phyloP scores from a whole-genome alignment of 1,284 basidiomycete species.

The Sanghuangporus weigelae region DNA sequence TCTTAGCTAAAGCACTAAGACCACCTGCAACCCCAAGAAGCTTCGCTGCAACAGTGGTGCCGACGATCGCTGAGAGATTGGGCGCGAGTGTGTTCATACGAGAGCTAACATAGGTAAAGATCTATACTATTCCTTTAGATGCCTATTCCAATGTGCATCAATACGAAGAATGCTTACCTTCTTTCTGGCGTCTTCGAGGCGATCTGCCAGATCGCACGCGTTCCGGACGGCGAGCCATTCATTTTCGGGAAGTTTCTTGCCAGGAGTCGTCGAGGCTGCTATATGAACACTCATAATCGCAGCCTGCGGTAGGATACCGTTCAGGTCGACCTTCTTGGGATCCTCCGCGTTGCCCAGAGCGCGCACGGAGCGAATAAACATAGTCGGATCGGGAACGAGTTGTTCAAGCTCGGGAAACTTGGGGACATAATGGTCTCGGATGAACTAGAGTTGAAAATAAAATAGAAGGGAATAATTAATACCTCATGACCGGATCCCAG shows the following conservation, averaged over 20 bases:
- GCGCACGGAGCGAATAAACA: constrained; percentile 90
- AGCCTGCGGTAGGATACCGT: constrained; percentile 82
- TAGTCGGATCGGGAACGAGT: constrained; percentile 85
- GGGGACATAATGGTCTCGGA: constrained; percentile 94
- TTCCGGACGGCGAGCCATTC: constrained; percentile 81
- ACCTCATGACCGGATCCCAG: constrained; percentile 40
- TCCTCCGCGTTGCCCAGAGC: constrained; percentile 87
- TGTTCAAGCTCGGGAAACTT: constrained; percentile 98
- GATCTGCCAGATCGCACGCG: constrained; percentile 85
- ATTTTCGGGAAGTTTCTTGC: constrained; percentile 61
- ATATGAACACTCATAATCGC: constrained; percentile 96
- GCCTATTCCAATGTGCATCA: neutral
- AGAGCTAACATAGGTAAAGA: constrained; percentile 98
- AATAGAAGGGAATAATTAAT: constrained; percentile 23
- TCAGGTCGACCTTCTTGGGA: constrained; percentile 77
- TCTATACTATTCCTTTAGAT: constrained; percentile 40
- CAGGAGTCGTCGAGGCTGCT: constrained; percentile 88
- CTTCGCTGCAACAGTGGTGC: constrained; percentile 97
- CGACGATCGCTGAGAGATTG: constrained; percentile 96
- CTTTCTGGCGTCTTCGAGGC: constrained; percentile 84
- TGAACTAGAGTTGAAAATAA: constrained; percentile 57
- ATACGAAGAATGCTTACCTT: constrained; percentile 43
- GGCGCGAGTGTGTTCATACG: constrained; percentile 98
- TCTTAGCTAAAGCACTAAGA: constrained; percentile 84
- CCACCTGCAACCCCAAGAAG: constrained; percentile 96